These are phyloP conservation scores for Apophysomyces sp. DNA, from an alignment of 371 early-diverging fungal species.

Conservation along the genomic window DNA sequence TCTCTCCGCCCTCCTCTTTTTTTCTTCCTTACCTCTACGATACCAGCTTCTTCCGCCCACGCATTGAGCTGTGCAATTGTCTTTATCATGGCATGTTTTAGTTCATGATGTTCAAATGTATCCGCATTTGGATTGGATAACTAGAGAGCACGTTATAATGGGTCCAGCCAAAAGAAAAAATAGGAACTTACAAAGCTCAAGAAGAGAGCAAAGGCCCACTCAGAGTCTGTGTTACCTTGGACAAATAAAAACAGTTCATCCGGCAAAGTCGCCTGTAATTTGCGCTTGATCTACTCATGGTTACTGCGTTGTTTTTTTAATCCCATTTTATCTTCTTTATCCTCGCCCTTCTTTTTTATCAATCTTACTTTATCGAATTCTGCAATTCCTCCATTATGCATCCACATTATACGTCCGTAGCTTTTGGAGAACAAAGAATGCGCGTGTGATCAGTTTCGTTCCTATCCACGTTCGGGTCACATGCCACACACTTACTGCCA, in stretches of 20 bases:
- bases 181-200: slow-evolving; percentile 60
- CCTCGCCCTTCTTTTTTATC: slow-evolving; percentile 1
- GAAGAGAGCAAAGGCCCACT: slow-evolving; percentile 86
- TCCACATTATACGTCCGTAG: slow-evolving; percentile 81
- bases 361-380: slow-evolving; percentile 62
- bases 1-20: not conserved
- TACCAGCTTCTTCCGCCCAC: slow-evolving; percentile 67
- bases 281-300: slow-evolving; percentile 66
- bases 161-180: not conserved
- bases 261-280: slow-evolving; percentile 59
- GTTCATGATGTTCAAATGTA: slow-evolving; percentile 52
- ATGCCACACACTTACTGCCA: slow-evolving; percentile 53
- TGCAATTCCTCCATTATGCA: slow-evolving; percentile 85
- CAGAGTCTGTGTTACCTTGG: slow-evolving; percentile 86
- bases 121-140: slow-evolving; percentile 53
- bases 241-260: slow-evolving; percentile 73
- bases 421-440: slow-evolving; percentile 16
- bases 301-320: not conserved
- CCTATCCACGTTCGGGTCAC: not conserved
- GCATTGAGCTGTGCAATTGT: slow-evolving; percentile 72
- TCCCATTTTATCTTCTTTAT: not conserved
- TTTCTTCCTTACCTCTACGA: slow-evolving; percentile 34
- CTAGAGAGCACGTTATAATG: no score
- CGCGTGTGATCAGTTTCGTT: not conserved
- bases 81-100: slow-evolving; percentile 73